Evolutionary conservation across 495 filamentous ascomycete species (phyloP), one percentile per base, ranked within the genome.

Genomic region (Penicillium ochrochloron): DNA sequence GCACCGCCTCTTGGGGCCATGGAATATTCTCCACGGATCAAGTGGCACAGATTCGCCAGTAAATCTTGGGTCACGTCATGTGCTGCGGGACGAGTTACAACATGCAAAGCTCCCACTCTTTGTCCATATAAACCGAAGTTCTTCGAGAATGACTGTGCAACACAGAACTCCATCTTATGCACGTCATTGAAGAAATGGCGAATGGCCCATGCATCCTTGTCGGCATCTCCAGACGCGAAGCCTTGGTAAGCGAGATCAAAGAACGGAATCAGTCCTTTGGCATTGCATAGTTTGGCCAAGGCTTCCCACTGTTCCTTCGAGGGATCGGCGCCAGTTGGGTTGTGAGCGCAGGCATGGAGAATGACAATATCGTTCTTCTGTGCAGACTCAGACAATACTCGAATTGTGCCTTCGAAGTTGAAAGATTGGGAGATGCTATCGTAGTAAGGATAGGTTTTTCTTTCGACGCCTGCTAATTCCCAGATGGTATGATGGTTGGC

Each of bases 51-150:
- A 44, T 19, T 44, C 42, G 42, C 42, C n/a, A 19, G 42, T 10
- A 44, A 7, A 44, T 21, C 42, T 5, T 21, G n/a, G 19, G 42
- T 44, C 42, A 44, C 42, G 42, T 44, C n/a, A 3, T 44, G 42
- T 21, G n/a, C 42, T 44, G 42, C 3, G 0, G 42, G 42, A 2
- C 42, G 42, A 44, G 42, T 44, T 3, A 44, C 42, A 6, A 44
- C 42, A 44, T 44, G 42, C 42, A 44, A 44, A 44, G 42, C 42
- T 44, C 42, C 42, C 42, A 44, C 42, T 44, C 42, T 9, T 19
- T 44, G 42, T 10, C 42, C 42, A 21, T 44, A 44, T 7, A 44
- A 44, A 2, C 42, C 42, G 17, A 44, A 44, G n/a, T 44, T 44
- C 42, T 44, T 44, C n/a, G 42, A 44, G 42, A 44, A 44, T 10